A percentile compares a stretch with the other conserved stretches of the same genome.
Conservation (phyloP, 345 rosid species). For the Camelina laxa region DNA sequence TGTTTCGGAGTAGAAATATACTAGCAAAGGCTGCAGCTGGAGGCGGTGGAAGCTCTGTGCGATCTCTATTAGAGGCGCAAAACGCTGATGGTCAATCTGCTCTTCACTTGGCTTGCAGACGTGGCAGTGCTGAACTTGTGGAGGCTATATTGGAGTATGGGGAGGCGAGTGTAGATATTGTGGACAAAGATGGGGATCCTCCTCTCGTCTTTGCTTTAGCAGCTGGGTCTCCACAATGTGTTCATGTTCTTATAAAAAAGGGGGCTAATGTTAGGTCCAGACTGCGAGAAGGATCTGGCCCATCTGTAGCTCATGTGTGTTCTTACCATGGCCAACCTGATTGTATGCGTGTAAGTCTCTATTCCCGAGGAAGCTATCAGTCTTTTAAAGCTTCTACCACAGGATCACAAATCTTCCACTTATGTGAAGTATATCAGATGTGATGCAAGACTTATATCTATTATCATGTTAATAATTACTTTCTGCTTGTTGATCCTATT, state of each 20-base stretch:
- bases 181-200: slow-evolving; percentile 96
- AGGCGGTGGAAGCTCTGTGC: slow-evolving; percentile 55
- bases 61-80: slow-evolving; percentile 74
- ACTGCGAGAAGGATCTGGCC: slow-evolving; percentile 89
- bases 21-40: slow-evolving; percentile 75
- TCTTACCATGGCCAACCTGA: slow-evolving; percentile 99
- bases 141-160: slow-evolving; percentile 68
- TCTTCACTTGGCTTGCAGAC: slow-evolving; percentile 96
- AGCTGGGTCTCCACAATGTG: slow-evolving; percentile 98
- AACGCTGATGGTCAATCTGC: slow-evolving; percentile 94
- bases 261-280: slow-evolving; percentile 86
- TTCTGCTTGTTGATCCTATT: slow-evolving; percentile 30
- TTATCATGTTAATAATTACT: slow-evolving; percentile 12
- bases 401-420: slow-evolving; percentile 17
- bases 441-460: slow-evolving; percentile 14
- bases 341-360: slow-evolving; percentile 88
- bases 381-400: slow-evolving; percentile 22
- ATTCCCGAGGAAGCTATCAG: slow-evolving; percentile 15
- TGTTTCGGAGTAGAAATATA: slow-evolving; percentile 60
- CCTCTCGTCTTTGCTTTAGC: slow-evolving; percentile 99
- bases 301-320: slow-evolving; percentile 97
- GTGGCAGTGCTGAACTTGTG: slow-evolving; percentile 90
- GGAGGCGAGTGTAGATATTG: slow-evolving; percentile 79
- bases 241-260: slow-evolving; percentile 78
- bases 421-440: slow-evolving; percentile 17